These are phyloP conservation scores for Chloris gayana DNA, from an alignment of 176 grass and related monocot species.

Conservation along the genomic window DNA sequence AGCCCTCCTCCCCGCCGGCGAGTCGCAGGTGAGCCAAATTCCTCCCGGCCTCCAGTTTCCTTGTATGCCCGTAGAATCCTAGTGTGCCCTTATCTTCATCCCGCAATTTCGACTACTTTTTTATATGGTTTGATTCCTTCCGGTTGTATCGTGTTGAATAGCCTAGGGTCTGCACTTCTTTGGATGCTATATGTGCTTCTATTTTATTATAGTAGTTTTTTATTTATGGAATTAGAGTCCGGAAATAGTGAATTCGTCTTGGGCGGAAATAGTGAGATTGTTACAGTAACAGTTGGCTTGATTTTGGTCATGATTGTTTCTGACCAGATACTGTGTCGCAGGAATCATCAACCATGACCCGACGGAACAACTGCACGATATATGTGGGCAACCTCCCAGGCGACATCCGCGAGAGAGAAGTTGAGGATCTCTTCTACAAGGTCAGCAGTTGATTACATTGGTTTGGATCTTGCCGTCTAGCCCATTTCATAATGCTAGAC, in stretches of 20 bases:
- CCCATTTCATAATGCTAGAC: not conserved
- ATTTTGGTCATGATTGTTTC: not conserved
- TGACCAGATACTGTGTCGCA: conserved; percentile 19
- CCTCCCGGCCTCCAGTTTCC: not conserved
- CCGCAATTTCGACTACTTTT: not conserved
- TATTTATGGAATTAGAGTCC: not conserved
- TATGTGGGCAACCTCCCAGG: conserved; percentile 95
- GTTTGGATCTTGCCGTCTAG: not conserved
- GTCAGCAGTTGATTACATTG: conserved; percentile 26
- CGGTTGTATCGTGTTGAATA: not conserved
- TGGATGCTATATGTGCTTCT: not conserved
- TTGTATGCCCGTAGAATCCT: not conserved
- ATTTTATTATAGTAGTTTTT: not conserved
- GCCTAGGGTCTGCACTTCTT: not conserved
- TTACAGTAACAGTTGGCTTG: not conserved
- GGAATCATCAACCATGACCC: conserved; percentile 57
- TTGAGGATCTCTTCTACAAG: conserved; percentile 94
- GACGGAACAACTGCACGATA: conserved; percentile 63
- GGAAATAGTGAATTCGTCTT: not conserved
- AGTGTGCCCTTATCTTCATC: not conserved
- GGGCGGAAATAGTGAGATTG: not conserved
- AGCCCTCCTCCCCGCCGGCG: conserved; percentile 8
- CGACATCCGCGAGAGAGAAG: conserved; percentile 76
- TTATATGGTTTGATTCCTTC: not conserved
- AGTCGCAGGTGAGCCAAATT: conserved; percentile 35